Percentiles rank a stretch among this genome's conserved stretches.
phyloP scores from a whole-genome alignment of 2,329 filamentous ascomycete species.

The Scopulariopsis brevicaulis region DNA sequence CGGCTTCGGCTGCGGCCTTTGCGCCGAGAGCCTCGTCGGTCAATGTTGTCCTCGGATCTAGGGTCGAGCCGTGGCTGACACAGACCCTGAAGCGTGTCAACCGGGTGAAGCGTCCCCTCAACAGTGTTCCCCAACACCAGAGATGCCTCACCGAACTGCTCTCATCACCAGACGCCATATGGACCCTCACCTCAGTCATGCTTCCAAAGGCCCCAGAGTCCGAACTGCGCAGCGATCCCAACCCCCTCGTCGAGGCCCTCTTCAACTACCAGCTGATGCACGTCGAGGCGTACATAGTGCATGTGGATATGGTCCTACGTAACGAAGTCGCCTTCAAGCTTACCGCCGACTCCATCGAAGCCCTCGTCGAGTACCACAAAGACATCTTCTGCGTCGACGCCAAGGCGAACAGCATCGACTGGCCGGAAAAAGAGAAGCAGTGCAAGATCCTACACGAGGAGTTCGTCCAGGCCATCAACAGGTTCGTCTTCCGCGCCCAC shows the following conservation, averaged over 20 bases:
- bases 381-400: slow-evolving; percentile 87
- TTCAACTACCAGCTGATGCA: slow-evolving; percentile 91
- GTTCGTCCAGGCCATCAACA: slow-evolving; percentile 93
- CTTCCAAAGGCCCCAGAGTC: slow-evolving; percentile 79
- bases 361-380: slow-evolving; percentile 91
- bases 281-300: slow-evolving; percentile 93
- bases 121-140: slow-evolving; percentile 92
- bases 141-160: slow-evolving; percentile 91
- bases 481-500: slow-evolving; percentile 86
- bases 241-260: slow-evolving; percentile 74
- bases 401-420: slow-evolving; percentile 81
- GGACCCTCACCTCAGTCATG: slow-evolving; percentile 90
- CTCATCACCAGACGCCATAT: slow-evolving; percentile 82
- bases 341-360: slow-evolving; percentile 85
- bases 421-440: slow-evolving; percentile 93
- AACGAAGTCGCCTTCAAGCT: slow-evolving; percentile 98
- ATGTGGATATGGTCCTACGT: slow-evolving; percentile 96
- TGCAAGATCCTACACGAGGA: slow-evolving; percentile 96
- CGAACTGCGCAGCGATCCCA: slow-evolving; percentile 69
- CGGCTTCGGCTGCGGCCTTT: slow-evolving; percentile 92
- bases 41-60: slow-evolving; percentile 86
- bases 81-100: slow-evolving; percentile 95
- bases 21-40: slow-evolving; percentile 81
- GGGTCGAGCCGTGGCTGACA: slow-evolving; percentile 93
- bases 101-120: slow-evolving; percentile 89